phyloP scores from a whole-genome alignment of 257 asterid species.

The Penstemon eatonii region DNA sequence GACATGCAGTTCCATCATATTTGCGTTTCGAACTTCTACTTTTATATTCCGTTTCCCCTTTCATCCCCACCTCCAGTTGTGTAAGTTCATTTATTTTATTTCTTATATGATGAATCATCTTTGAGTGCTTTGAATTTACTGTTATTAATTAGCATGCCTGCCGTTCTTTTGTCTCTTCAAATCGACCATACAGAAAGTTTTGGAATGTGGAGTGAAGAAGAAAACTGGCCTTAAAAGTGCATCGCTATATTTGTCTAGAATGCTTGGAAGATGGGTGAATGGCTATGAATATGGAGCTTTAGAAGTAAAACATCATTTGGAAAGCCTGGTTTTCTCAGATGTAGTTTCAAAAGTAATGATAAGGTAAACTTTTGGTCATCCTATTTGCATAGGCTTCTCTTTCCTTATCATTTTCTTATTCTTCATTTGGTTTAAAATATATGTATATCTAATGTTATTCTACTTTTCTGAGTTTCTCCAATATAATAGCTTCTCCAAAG shows the following conservation, averaged over 20 bases:
- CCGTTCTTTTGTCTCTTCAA: constrained; percentile 14
- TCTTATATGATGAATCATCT: too few species aligned
- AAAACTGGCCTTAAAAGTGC: constrained; percentile 67
- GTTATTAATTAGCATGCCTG: too few species aligned
- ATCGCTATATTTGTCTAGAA: constrained; percentile 64
- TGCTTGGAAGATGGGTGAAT: constrained; percentile 56
- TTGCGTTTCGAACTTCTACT: neutral
- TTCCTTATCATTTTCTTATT: constrained; percentile 20
- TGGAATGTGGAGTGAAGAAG: constrained; percentile 84
- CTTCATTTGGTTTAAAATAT: constrained; percentile 18
- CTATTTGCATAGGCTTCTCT: neutral
- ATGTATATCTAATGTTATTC: constrained; percentile 25
- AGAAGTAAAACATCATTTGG: constrained; percentile 78
- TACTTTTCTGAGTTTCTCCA: constrained; percentile 9
- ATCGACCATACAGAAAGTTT: constrained; percentile 55
- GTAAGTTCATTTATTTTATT: too few species aligned
- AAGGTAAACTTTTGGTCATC: constrained; percentile 45
- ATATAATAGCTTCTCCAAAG: constrained; percentile 48
- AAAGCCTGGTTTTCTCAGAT: constrained; percentile 58
- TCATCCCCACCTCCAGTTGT: constrained; percentile 1
- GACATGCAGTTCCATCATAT: too few species aligned
- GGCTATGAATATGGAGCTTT: constrained; percentile 87
- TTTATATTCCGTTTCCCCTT: constrained; percentile 13
- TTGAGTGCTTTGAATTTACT: too few species aligned
- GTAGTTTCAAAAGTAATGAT: constrained; percentile 66